Base-by-base conservation (phyloP, 495 filamentous ascomycete genomes). In the Trichoderma parareesei region DNA sequence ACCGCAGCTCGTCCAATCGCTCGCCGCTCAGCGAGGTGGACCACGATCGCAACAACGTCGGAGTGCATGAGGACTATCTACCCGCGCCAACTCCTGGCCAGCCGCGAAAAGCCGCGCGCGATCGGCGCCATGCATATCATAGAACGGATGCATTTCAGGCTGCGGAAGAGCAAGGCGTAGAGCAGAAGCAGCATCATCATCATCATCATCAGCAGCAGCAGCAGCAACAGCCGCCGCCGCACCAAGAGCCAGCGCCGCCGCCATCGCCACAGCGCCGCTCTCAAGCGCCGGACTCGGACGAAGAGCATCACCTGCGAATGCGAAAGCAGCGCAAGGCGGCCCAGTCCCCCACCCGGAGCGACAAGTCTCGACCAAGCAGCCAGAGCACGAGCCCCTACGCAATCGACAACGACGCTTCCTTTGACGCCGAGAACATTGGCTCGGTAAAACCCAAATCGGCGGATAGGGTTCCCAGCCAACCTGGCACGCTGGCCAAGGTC, bases 21-120 rank as follows among this genome's bases (percentile, higher is more conserved):
- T 84, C 91, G 33, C 91, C 91, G 5, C 87, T 98, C 3, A 92
- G 93, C 59, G 94, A 98, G 69, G 88, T 98, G 65, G 90, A 91
- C 65, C 82, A 88, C 68, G 95, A 96, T 63, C 87, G 90, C 67
- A 80, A 77, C 42, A 84, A 78, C 57, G 77, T 79, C 49, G 80
- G 84, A 55, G 77, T 80, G 11, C 83, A 85, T 67, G 90, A 92
- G 61, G 91, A 95, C 65, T 90, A 92, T 68, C 83, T 99, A 7
- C 94, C 94, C 3, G 94, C 93, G 0, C 94, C 94, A 10, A 99
- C 95, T 6, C 94, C 94, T 0, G 94, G 94, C 16, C 94, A 99
- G 72, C 94, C 94, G 53, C 85, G 94, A 48, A 99, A 99, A 80
- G 89, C 87, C 0, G 87, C 87, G 69, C 78, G 80, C 11, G 81